phyloP scores from a whole-genome alignment of 305 asterid genomes.

The Fraxinus floribunda region DNA sequence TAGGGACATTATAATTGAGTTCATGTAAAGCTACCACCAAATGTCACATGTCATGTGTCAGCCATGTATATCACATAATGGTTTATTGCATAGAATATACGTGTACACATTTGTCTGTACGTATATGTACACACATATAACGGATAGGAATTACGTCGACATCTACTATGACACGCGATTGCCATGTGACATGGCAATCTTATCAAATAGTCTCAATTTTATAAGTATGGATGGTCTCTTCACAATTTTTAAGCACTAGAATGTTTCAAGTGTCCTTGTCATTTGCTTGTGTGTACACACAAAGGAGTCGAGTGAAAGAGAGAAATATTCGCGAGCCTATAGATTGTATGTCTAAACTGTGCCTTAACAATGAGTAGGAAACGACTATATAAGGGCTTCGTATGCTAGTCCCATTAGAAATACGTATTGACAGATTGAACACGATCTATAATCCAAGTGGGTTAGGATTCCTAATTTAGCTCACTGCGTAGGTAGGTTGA shows the following conservation, averaged over 20 bases:
- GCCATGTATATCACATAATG: not conserved
- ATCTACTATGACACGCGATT: not conserved
- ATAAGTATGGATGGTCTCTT: not conserved
- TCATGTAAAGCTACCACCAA: not conserved
- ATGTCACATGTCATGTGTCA: not conserved
- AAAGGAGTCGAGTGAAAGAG: not conserved
- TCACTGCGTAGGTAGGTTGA: too few relatives aligned
- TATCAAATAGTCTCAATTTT: not conserved
- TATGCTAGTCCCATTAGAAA: not conserved
- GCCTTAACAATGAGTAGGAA: not conserved
- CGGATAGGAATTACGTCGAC: not conserved
- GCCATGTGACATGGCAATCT: not conserved
- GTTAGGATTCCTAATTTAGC: too few relatives aligned
- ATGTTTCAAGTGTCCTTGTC: not conserved
- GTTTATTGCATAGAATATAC: not conserved
- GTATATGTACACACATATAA: not conserved
- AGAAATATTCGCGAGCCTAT: too few relatives aligned
- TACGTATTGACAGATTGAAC: not conserved
- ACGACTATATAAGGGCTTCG: not conserved
- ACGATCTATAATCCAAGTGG: too few relatives aligned
- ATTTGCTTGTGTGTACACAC: not conserved
- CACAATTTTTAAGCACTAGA: not conserved
- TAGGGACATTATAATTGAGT: not conserved
- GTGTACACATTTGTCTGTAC: not conserved
- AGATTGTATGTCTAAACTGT: not conserved